Evolutionary conservation across 2,329 filamentous ascomycete species (phyloP), one percentile per base, ranked within the genome.

Genomic region (Botrytis sinoallii): DNA sequence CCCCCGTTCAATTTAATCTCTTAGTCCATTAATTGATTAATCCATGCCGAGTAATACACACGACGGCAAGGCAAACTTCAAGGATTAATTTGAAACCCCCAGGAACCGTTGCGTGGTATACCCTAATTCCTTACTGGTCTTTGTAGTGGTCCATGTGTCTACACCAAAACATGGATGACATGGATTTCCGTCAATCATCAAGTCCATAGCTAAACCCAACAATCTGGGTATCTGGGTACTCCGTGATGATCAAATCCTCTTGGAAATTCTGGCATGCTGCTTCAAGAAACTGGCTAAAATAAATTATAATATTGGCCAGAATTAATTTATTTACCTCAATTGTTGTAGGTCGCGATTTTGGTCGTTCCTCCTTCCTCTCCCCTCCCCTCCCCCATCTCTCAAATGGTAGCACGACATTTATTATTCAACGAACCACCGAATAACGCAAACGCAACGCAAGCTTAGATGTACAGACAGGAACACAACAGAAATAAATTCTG

Each of bases 101-200:
- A 70, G 55, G 68, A 70, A 70, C 68, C 68, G 68, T 70, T 70
- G 29, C 14, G 55, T 61, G 29, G 29, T 61, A 55, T 67, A 67
- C 38, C 44, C n/a, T 44, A 42, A 57, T 40, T 48, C 66, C 32
- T 69, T 40, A 22, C 22, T 38, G 44, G 25, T 69, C 48, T 69
- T 55, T 10, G 20, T 42, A 42, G 25, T 44, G 69, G 69, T 20
- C 57, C 40, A 55, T 57, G 46, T 57, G 65, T 46, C 42, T 52
- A 44, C 57, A 64, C 42, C 29, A 52, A 35, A 46, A 57, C 48
- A 68, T 68, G 35, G 65, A 29, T 16, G 57, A 32, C 57, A 64
- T 52, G 59, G 69, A 52, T 63, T 48, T 38, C 59, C 40, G 9
- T 71, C 69, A 71, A 71, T 71, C 42, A 46, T 70, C 5, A 52